Evolutionary conservation across 2,329 filamentous ascomycete genomes (phyloP).

Genomic region (Alternaria gansuensis): DNA sequence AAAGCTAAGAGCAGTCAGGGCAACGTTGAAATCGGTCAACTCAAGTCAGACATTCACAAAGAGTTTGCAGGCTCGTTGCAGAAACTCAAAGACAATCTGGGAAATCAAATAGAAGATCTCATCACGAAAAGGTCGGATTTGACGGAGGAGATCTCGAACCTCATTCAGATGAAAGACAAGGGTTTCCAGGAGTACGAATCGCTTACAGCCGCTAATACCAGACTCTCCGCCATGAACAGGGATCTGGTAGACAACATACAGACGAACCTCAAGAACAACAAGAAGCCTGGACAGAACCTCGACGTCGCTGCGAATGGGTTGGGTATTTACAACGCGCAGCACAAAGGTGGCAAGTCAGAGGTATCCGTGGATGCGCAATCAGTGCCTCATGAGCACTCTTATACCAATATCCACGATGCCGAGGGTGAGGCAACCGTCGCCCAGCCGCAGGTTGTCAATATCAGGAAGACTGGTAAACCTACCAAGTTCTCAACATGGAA

Average conservation of each 20-base stretch:
- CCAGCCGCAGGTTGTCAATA: conserved; percentile 93
- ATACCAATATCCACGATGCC: conserved; percentile 62
- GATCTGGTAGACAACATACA: conserved; percentile 94
- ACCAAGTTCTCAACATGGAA: conserved; percentile 99
- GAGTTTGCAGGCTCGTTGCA: conserved; percentile 70
- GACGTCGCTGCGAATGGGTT: conserved; percentile 65
- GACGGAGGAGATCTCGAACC: conserved; percentile 82
- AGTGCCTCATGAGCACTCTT: conserved; percentile 49
- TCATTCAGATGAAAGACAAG: conserved; percentile 87
- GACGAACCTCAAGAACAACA: conserved; percentile 84
- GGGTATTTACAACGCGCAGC: conserved; percentile 64
- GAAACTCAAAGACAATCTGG: conserved; percentile 81
- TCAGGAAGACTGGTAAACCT: conserved; percentile 83
- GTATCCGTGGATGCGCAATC: conserved; percentile 55
- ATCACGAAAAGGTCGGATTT: conserved; percentile 86
- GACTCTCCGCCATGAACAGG: conserved; percentile 94
- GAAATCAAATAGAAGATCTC: conserved; percentile 80
- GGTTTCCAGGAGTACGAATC: conserved; percentile 96
- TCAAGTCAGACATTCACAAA: conserved; percentile 68
- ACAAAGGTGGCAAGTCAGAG: conserved; percentile 52
- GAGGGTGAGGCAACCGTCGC: conserved; percentile 70
- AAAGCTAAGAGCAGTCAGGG: conserved; percentile 82
- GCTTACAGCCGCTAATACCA: conserved; percentile 90
- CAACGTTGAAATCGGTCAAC: conserved; percentile 77
- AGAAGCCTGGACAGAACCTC: conserved; percentile 58